Conservation (phyloP, 1,284 basidiomycete species). For the Cryptococcus depauperatus region DNA sequence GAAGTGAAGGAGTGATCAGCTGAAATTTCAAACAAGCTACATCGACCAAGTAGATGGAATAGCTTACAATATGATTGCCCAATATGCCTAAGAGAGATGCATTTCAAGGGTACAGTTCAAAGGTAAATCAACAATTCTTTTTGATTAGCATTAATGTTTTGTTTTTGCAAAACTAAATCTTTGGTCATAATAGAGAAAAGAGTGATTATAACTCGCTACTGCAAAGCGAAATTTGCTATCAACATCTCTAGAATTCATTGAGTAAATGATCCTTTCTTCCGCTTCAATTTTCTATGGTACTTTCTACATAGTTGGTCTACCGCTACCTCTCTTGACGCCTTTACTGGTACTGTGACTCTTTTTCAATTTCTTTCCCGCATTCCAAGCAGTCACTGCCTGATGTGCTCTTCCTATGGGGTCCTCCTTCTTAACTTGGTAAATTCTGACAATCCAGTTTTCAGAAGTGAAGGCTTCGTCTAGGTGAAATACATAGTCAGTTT, state of each 20-base stretch:
- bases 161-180: too few species aligned
- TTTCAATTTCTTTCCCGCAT: slow-evolving; percentile 77
- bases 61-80: too few species aligned
- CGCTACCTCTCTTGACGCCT: slow-evolving; percentile 11
- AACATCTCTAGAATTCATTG: neutral
- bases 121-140: too few species aligned
- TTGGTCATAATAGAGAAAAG: too few species aligned
- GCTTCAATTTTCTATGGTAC: neutral
- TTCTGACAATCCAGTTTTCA: slow-evolving; percentile 97
- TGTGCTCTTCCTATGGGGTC: slow-evolving; percentile 82
- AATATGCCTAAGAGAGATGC: too few species aligned
- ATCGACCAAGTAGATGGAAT: too few species aligned
- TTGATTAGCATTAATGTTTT: too few species aligned
- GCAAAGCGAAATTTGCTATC: too few species aligned
- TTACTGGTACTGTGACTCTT: slow-evolving; percentile 17
- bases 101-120: too few species aligned
- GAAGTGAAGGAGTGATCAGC: too few species aligned
- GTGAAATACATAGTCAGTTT: neutral
- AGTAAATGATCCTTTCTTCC: neutral
- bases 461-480: slow-evolving; percentile 91
- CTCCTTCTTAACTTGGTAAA: slow-evolving; percentile 93
- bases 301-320: slow-evolving; percentile 18
- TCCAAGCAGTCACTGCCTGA: slow-evolving; percentile 77
- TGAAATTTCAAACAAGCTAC: too few species aligned
- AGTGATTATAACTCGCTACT: too few species aligned